Conservation (phyloP, 441 rosid species). For the Syzygium malaccense region DNA sequence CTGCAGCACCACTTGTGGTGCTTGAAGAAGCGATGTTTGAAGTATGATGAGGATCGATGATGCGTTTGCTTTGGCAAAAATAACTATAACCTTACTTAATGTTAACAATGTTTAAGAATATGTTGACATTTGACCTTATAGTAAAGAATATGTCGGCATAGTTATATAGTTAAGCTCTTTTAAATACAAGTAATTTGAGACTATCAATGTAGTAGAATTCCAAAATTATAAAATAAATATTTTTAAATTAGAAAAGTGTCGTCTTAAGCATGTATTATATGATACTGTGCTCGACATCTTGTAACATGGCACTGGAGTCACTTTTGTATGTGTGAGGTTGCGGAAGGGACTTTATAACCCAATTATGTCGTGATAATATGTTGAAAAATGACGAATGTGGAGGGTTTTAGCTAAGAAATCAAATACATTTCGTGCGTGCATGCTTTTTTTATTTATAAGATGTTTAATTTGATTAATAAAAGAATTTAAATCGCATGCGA, state of each 20-base stretch:
- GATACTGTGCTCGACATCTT: too few relatives aligned
- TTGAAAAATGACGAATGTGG: too few relatives aligned
- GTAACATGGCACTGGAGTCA: too few relatives aligned
- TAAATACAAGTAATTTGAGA: neutral
- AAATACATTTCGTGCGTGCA: neutral
- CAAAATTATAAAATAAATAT: too few relatives aligned
- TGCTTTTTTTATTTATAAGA: neutral
- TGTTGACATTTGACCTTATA: neutral
- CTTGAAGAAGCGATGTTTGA: neutral
- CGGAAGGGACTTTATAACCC: neutral
- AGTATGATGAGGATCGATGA: too few relatives aligned
- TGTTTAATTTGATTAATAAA: neutral
- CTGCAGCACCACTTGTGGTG: neutral
- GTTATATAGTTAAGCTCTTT: neutral
- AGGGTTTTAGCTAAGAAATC: rapidly evolving
- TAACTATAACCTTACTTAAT: neutral
- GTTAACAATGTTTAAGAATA: too few relatives aligned
- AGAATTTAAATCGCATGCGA: neutral
- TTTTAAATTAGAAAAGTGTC: neutral
- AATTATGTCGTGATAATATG: too few relatives aligned
- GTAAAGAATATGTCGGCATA: neutral
- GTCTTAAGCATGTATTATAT: too few relatives aligned
- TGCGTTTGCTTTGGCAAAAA: neutral
- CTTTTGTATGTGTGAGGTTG: rapidly evolving
- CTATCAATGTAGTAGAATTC: neutral